phyloP scores from a whole-genome alignment of 2,329 filamentous ascomycete genomes.

The Alternaria conjuncta region DNA sequence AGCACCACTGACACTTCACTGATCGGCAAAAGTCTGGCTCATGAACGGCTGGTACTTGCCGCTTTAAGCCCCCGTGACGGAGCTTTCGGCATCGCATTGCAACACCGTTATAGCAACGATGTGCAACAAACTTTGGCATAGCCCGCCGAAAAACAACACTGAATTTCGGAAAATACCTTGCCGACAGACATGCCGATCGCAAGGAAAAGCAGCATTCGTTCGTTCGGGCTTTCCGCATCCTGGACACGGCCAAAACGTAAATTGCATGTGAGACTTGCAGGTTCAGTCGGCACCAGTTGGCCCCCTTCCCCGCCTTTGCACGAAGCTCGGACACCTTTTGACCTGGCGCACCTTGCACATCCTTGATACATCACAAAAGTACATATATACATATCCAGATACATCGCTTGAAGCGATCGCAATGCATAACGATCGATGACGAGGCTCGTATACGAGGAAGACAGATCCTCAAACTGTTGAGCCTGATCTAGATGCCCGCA shows the following conservation, averaged over 20 bases:
- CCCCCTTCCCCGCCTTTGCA: constrained; percentile 1
- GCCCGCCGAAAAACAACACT: neutral
- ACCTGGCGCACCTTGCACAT: neutral
- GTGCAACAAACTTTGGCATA: neutral
- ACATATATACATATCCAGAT: neutral
- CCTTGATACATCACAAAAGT: neutral
- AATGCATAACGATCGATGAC: constrained; percentile 1
- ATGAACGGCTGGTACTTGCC: constrained; percentile 26
- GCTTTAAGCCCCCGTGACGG: constrained; percentile 4
- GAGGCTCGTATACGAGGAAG: neutral
- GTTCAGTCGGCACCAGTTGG: neutral
- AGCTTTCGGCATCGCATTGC: constrained; percentile 5
- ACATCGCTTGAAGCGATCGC: neutral
- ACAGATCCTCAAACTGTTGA: neutral
- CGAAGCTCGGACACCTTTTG: neutral
- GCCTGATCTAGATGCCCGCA: neutral
- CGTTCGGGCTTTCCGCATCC: neutral
- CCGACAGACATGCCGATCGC: neutral
- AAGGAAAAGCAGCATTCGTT: neutral
- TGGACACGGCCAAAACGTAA: neutral
- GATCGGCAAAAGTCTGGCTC: constrained; percentile 14
- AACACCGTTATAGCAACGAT: constrained; percentile 5
- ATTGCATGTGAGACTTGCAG: neutral
- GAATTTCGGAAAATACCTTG: constrained; percentile 1
- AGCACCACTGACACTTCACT: constrained; percentile 6